A percentile compares a stretch with the other conserved stretches of the same genome.
phyloP scores from a whole-genome alignment of 73 alveolate genomes.

The Paramecium caudatum region DNA sequence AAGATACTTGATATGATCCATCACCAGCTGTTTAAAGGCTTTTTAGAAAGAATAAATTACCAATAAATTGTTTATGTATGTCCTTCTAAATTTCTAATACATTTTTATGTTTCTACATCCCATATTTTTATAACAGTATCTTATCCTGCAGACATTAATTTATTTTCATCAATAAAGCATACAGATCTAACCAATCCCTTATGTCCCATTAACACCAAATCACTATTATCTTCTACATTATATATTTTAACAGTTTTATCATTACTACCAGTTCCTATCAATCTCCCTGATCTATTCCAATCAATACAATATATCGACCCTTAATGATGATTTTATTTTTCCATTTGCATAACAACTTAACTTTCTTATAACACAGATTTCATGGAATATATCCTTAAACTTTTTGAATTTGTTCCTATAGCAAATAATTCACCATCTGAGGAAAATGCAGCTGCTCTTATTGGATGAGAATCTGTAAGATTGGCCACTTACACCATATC shows the following conservation, averaged over 20 bases:
- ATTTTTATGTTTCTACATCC: constrained; percentile 95
- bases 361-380: constrained; percentile 82
- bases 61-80: constrained; percentile 91
- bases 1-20: constrained; percentile 91
- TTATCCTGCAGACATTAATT: constrained; percentile 91
- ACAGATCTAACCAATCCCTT: constrained; percentile 97
- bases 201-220: constrained; percentile 92
- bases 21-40: constrained; percentile 85
- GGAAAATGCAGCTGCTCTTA: constrained; percentile 94
- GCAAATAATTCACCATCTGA: constrained; percentile 96
- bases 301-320: constrained; percentile 97
- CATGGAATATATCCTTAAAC: constrained; percentile 93
- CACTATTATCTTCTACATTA: constrained; percentile 84
- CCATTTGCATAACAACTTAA: constrained; percentile 81
- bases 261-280: constrained; percentile 97
- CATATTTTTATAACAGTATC: constrained; percentile 93
- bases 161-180: constrained; percentile 93
- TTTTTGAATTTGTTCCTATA: constrained; percentile 95
- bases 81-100: constrained; percentile 87
- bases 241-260: constrained; percentile 89
- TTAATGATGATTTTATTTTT: constrained; percentile 92
- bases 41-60: constrained; percentile 76
- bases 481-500: constrained; percentile 78
- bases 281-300: constrained; percentile 92
- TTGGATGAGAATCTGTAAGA: constrained; percentile 93